Evolutionary conservation across 805 yeast genomes (phyloP), one percentile per base, ranked within the genome.

Genomic region (Teunomyces funiuensis): DNA sequence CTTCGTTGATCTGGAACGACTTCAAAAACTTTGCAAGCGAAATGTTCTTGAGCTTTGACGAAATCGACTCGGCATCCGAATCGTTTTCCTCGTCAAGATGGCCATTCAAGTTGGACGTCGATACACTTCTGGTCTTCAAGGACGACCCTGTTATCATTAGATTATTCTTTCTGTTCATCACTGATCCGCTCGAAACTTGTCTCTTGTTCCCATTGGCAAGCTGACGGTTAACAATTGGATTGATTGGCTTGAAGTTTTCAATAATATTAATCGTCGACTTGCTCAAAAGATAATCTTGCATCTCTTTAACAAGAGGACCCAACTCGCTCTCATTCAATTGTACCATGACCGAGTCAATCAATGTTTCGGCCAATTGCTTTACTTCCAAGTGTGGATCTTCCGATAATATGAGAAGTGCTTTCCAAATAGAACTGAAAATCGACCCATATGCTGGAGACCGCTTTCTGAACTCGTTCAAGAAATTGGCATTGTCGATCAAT

Each of bases 361-460:
- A 76, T 20, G 76, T 79, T 41, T 82, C 83, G 0, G 97, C 91
- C 45, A 79, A 71, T 36, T 76, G 76, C 43, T 78, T 80, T 5
- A 90, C 89, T 60, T 88, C 96, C 26, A 76, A 65, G 60, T 85
- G 93, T 0, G 98, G 96, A 61, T 93, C 99, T 49, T 85, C 89
- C 1, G 95, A 78, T 20, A 88, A 63, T 19, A 88, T 80, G 36
- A 93, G 68, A 25, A 91, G 60, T 0, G 91, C 82, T 50, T 88
- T 86, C 97, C 98, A 93, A 6, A 85, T 79, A 1, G 95, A 85
- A 41, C 88, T 78, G 59, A 85, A 88, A 6, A 88, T 76, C 0
- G 96, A 83, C 1, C 97, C 96, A 58, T 88, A 86, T 0, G 96
- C 93, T 1, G 95, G 86, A 0, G 87, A 74, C 30, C 73, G 73